phyloP scores from a whole-genome alignment of 768 basidiomycete species.

The Leccinum imitatum region DNA sequence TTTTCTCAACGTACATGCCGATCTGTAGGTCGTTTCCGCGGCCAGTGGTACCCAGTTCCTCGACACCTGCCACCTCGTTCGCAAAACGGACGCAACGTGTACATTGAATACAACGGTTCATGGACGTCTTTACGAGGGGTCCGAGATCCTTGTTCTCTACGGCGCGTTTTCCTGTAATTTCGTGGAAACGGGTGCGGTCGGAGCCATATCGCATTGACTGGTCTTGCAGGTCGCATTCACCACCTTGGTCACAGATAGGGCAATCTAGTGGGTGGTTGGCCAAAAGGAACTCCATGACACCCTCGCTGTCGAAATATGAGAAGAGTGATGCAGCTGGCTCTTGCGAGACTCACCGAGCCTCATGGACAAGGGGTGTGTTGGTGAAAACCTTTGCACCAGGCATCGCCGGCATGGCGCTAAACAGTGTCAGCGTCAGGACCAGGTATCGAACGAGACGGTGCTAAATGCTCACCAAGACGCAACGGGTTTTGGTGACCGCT shows the following conservation, averaged over 20 bases:
- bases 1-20: slow-evolving; percentile 97
- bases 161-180: slow-evolving; percentile 96
- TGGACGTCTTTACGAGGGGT: slow-evolving; percentile 96
- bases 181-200: slow-evolving; percentile 97
- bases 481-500: slow-evolving; percentile 91
- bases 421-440: slow-evolving; percentile 7
- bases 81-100: slow-evolving; percentile 99
- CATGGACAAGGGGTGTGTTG: slow-evolving; percentile 86
- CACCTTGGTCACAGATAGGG: slow-evolving; percentile 98
- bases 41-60: slow-evolving; percentile 95
- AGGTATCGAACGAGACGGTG: not conserved
- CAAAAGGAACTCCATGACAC: slow-evolving; percentile 98
- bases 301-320: slow-evolving; percentile 58
- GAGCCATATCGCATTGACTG: slow-evolving; percentile 99
- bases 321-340: slow-evolving; percentile 1
- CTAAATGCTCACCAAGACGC: slow-evolving; percentile 75
- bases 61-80: slow-evolving; percentile 98
- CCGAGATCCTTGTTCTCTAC: slow-evolving; percentile 98
- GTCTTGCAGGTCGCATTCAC: slow-evolving; percentile 98
- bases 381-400: slow-evolving; percentile 90
- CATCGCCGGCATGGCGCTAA: slow-evolving; percentile 97
- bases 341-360: slow-evolving; percentile 61
- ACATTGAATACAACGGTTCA: slow-evolving; percentile 99
- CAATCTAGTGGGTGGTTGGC: slow-evolving; percentile 98
- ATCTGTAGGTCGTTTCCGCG: slow-evolving; percentile 99